Percentiles rank a stretch among this genome's conserved stretches.
These are phyloP conservation scores for Basipetospora chlamydospora DNA, from an alignment of 2,329 filamentous ascomycete genomes.

Conservation along the genomic window DNA sequence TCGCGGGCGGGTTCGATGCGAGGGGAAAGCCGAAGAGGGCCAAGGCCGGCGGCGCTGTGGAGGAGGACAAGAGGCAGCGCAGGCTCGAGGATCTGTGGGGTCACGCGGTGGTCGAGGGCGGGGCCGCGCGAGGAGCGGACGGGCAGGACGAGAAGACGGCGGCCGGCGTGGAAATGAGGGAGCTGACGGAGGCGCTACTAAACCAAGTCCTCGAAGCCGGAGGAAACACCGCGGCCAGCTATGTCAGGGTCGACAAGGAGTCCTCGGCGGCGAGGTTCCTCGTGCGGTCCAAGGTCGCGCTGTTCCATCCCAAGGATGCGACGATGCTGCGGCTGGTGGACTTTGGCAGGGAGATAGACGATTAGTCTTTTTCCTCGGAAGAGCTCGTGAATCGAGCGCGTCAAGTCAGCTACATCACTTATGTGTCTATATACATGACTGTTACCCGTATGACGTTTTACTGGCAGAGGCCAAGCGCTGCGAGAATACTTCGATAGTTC, in stretches of 20 bases:
- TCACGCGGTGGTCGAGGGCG: too few species aligned
- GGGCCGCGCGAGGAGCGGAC: constrained; percentile 11
- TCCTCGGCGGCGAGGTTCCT: constrained; percentile 49
- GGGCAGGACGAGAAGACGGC: constrained; percentile 33
- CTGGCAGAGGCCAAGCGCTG: too few species aligned
- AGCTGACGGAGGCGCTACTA: constrained; percentile 44
- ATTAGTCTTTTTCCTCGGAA: too few species aligned
- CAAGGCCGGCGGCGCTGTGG: constrained; percentile 18
- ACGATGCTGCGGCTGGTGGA: constrained; percentile 43
- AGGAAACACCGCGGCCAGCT: constrained; percentile 40
- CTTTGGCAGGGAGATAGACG: constrained; percentile 49
- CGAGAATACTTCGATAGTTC: too few species aligned
- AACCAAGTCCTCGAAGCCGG: constrained; percentile 40
- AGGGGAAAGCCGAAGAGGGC: constrained; percentile 40
- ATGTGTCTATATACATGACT: too few species aligned
- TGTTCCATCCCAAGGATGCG: constrained; percentile 51
- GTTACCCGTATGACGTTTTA: too few species aligned
- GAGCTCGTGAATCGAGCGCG: too few species aligned
- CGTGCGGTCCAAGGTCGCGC: constrained; percentile 49
- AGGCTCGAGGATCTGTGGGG: constrained; percentile 53
- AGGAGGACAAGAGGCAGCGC: constrained; percentile 36
- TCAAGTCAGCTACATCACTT: too few species aligned
- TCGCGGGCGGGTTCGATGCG: constrained; percentile 44
- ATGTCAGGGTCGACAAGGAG: constrained; percentile 43
- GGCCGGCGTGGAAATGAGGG: constrained; percentile 41